A percentile compares a stretch with the other conserved stretches of the same genome.
Conservation (phyloP, 345 rosid genomes). For the Citrus sinensis region DNA sequence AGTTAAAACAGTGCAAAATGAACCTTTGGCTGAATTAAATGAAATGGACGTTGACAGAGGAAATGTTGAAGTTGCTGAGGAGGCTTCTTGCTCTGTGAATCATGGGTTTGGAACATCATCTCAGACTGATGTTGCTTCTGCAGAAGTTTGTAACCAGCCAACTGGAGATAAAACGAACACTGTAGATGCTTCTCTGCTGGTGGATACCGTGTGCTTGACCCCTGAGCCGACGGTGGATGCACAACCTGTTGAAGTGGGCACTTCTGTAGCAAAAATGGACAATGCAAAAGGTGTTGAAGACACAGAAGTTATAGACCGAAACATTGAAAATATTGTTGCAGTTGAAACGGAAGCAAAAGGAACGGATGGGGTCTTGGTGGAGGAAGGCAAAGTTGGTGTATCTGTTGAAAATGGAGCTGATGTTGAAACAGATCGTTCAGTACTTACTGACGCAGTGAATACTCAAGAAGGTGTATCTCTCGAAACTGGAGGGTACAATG, state of each 20-base stretch:
- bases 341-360: conserved; percentile 31
- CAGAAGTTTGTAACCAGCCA: conserved; percentile 20
- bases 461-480: conserved; percentile 18
- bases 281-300: conserved; percentile 21
- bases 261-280: conserved; percentile 18
- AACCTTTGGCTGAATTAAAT: conserved; percentile 33
- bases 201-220: conserved; percentile 23
- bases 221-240: conserved; percentile 18
- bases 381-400: conserved; percentile 38
- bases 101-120: conserved; percentile 21
- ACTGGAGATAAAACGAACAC: conserved; percentile 23
- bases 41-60: conserved; percentile 47
- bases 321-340: conserved; percentile 19
- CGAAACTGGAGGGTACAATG: conserved; percentile 29
- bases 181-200: conserved; percentile 25
- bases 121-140: conserved; percentile 10
- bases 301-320: conserved; percentile 31
- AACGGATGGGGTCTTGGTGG: conserved; percentile 29
- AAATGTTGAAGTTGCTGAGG: conserved; percentile 38
- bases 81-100: conserved; percentile 26
- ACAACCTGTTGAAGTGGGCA: conserved; percentile 18
- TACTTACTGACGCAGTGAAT: conserved; percentile 22
- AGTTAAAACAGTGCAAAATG: conserved; percentile 29
- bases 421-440: conserved; percentile 21
- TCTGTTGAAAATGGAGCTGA: conserved; percentile 28